These are phyloP conservation scores for Tricholoma bakamatsutake DNA, from an alignment of 768 basidiomycete genomes.

Conservation along the genomic window DNA sequence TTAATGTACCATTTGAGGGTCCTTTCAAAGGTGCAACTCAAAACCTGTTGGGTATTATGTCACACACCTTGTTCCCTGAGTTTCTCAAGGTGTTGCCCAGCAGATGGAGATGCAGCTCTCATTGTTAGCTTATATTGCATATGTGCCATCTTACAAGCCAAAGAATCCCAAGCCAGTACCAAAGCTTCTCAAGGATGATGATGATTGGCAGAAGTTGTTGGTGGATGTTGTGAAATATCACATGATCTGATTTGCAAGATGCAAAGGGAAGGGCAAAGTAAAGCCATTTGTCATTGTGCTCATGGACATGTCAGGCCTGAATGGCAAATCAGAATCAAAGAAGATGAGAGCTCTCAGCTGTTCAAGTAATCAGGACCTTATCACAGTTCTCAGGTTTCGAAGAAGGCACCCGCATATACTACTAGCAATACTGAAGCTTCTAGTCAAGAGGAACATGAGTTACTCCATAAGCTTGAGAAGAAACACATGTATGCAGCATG, in stretches of 20 bases:
- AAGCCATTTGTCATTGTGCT: constrained; percentile 5
- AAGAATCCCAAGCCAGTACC: constrained; percentile 14
- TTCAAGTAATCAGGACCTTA: background rate
- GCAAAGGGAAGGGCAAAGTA: constrained; percentile 1
- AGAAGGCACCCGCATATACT: background rate
- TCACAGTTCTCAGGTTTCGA: background rate
- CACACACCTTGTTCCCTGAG: no score
- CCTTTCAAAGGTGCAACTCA: background rate
- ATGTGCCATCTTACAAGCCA: constrained; percentile 9
- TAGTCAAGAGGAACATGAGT: background rate
- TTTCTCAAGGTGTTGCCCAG: no score
- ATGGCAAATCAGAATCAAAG: background rate
- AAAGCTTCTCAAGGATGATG: constrained; percentile 11
- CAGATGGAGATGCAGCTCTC: no score
- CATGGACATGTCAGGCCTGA: constrained; percentile 1
- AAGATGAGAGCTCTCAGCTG: background rate
- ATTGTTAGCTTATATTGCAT: constrained; percentile 1
- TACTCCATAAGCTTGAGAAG: no score
- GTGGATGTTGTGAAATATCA: constrained; percentile 1
- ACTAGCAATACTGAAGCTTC: background rate
- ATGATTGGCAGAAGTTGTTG: constrained; percentile 6
- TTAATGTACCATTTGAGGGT: background rate
- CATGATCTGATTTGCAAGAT: background rate
- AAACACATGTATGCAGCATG: no score
- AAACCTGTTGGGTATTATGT: no score